Percentiles rank a stretch among this genome's conserved stretches.
Conservation (phyloP, 208 protist species). For the Herpetomonas samuelpessoai region DNA sequence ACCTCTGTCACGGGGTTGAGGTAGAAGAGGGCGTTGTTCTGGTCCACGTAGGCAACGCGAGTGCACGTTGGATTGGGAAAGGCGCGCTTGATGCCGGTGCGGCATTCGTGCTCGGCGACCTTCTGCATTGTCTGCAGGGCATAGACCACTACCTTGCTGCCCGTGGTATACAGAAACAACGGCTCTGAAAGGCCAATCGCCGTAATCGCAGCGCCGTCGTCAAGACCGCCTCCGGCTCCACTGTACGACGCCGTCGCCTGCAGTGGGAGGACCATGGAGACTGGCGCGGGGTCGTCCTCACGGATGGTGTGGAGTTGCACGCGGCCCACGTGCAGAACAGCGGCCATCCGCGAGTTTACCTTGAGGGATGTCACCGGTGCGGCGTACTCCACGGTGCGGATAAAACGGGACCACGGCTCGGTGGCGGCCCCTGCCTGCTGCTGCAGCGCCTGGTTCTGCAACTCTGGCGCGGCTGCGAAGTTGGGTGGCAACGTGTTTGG, state of each 20-base stretch:
- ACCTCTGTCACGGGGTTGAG: constrained; percentile 93
- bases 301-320: constrained; percentile 85
- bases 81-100: constrained; percentile 59
- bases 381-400: constrained; percentile 80
- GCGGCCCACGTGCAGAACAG: constrained; percentile 80
- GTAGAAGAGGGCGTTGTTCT: constrained; percentile 72
- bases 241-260: neutral
- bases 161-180: constrained; percentile 93
- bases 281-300: constrained; percentile 15
- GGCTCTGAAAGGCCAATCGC: constrained; percentile 84
- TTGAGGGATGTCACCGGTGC: constrained; percentile 60
- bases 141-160: constrained; percentile 77
- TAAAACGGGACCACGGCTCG: constrained; percentile 30
- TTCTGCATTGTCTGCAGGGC: constrained; percentile 84
- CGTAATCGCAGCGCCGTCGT: constrained; percentile 58
- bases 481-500: constrained; percentile 35
- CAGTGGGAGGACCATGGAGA: neutral
- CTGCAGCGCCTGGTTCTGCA: constrained; percentile 12
- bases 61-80: constrained; percentile 91
- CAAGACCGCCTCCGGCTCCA: constrained; percentile 3
- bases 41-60: constrained; percentile 90
- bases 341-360: constrained; percentile 79
- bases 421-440: neutral
- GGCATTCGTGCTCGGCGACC: constrained; percentile 79
- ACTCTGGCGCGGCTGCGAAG: constrained; percentile 8